phyloP scores from a whole-genome alignment of 1,284 basidiomycete genomes.

The Rhodotorula sp. region DNA sequence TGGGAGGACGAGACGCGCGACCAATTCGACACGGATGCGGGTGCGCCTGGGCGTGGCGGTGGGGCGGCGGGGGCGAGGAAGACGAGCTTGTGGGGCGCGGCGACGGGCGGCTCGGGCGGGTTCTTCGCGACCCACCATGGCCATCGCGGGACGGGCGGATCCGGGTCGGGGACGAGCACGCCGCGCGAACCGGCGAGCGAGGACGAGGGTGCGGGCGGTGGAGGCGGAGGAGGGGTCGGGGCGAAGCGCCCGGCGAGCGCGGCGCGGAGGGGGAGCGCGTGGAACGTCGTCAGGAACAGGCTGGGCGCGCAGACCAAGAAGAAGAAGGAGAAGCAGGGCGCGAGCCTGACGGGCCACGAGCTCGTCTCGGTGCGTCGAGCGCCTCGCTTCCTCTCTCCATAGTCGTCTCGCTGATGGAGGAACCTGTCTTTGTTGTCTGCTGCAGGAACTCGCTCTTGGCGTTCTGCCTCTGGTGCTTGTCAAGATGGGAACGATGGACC shows the following conservation, averaged over 20 bases:
- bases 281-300: conserved; percentile 30
- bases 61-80: background rate
- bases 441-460: conserved; percentile 39
- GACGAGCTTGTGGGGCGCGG: background rate
- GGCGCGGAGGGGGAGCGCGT: conserved; percentile 28
- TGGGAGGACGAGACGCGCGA: conserved; percentile 39
- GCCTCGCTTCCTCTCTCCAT: background rate
- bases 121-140: background rate
- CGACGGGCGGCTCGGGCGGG: background rate
- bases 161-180: conserved; percentile 26
- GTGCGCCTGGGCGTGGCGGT: background rate
- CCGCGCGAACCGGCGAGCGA: conserved; percentile 22
- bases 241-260: conserved; percentile 4
- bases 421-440: background rate
- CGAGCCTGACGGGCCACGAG: conserved; percentile 36
- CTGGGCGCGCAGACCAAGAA: conserved; percentile 24
- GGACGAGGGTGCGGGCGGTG: background rate
- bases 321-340: conserved; percentile 32
- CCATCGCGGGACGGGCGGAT: background rate
- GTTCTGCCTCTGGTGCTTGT: conserved; percentile 39
- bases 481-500: conserved; percentile 42
- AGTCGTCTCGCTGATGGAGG: background rate
- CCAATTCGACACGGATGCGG: conserved; percentile 32
- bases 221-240: background rate
- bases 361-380: conserved; percentile 27